phyloP scores from a whole-genome alignment of 345 rosid genomes.

The Iberis pinnata region DNA sequence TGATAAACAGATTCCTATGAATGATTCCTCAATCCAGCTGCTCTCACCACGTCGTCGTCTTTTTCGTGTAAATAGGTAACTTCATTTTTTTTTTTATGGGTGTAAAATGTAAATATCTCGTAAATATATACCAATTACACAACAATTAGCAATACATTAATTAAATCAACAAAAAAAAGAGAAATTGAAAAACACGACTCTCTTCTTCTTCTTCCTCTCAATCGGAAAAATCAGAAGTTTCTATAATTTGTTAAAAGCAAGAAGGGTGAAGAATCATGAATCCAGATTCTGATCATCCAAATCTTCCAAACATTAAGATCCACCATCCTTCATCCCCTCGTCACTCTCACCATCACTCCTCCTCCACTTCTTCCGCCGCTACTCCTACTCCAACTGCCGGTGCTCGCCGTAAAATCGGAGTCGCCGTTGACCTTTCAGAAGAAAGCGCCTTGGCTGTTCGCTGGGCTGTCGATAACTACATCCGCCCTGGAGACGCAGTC shows the following conservation, averaged over 20 bases:
- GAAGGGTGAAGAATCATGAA: slow-evolving; percentile 22
- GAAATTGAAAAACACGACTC: not conserved
- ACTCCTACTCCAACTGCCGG: slow-evolving; percentile 76
- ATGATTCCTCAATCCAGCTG: no score
- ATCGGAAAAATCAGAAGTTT: not conserved
- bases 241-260: not conserved
- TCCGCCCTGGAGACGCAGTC: slow-evolving; percentile 92
- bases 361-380: slow-evolving; percentile 29
- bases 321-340: slow-evolving; percentile 30
- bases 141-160: not conserved
- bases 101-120: no score
- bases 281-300: slow-evolving; percentile 48
- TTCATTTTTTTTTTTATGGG: not conserved
- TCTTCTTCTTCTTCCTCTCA: not conserved
- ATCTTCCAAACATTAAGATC: slow-evolving; percentile 75
- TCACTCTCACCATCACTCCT: no score
- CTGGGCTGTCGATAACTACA: slow-evolving; percentile 83
- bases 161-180: not conserved
- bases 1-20: not conserved
- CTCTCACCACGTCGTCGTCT: slow-evolving; percentile 23
- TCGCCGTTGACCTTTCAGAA: slow-evolving; percentile 87
- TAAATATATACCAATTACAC: not conserved
- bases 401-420: slow-evolving; percentile 82
- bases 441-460: slow-evolving; percentile 75
- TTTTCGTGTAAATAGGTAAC: no score